Evolutionary conservation across 2,329 filamentous ascomycete genomes (phyloP).

Genomic region (Paramyrothecium sp.): DNA sequence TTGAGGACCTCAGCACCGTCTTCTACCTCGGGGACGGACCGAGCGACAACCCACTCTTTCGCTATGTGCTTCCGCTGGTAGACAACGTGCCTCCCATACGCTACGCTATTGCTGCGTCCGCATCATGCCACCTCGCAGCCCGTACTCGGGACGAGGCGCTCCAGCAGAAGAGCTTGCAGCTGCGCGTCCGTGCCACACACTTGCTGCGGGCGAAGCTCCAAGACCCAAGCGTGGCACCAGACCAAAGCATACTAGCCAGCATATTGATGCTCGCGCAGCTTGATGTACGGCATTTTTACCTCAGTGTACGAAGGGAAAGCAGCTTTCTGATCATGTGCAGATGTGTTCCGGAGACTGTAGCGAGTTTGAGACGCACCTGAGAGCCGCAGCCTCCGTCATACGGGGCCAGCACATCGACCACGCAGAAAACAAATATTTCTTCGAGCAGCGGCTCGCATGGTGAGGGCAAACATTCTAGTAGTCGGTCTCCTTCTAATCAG

Average conservation of each 20-base stretch:
- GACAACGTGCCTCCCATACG: slow-evolving; percentile 2
- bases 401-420: neutral
- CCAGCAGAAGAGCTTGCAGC: slow-evolving; percentile 1
- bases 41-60: slow-evolving; percentile 3
- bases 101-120: slow-evolving; percentile 2
- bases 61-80: slow-evolving; percentile 4
- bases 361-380: slow-evolving; percentile 4
- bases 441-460: slow-evolving; percentile 6
- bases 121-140: slow-evolving; percentile 3
- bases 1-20: slow-evolving; percentile 6
- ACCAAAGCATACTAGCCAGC: slow-evolving; percentile 1
- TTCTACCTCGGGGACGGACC: slow-evolving; percentile 3
- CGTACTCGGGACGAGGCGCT: slow-evolving; percentile 1
- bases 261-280: slow-evolving; percentile 6
- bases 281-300: neutral
- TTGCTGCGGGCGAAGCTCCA: neutral
- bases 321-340: neutral
- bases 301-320: too few species aligned
- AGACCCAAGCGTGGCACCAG: neutral
- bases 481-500: neutral
- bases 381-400: slow-evolving; percentile 1
- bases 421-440: slow-evolving; percentile 1
- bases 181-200: slow-evolving; percentile 3
- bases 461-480: neutral
- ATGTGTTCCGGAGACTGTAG: slow-evolving; percentile 6